Conservation (phyloP, 371 early-diverging fungal genomes). For the Mucor irregularis region DNA sequence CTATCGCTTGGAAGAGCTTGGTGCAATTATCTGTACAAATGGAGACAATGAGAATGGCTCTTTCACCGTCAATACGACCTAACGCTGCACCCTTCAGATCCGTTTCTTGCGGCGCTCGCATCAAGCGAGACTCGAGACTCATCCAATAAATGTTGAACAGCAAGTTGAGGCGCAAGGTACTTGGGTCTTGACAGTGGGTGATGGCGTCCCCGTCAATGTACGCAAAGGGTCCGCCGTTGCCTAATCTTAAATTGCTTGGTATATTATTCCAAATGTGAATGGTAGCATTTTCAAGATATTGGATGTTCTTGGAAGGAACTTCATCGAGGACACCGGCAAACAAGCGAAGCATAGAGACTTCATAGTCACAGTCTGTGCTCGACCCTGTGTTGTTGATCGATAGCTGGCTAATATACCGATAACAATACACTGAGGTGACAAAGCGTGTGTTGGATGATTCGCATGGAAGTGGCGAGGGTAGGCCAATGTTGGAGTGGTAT, state of each 20-base stretch:
- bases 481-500: slow-evolving; percentile 21
- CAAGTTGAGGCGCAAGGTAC: slow-evolving; percentile 27
- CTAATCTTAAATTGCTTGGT: slow-evolving; percentile 16
- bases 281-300: slow-evolving; percentile 23
- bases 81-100: slow-evolving; percentile 22
- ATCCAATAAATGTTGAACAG: slow-evolving; percentile 34
- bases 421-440: slow-evolving; percentile 2
- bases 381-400: slow-evolving; percentile 6
- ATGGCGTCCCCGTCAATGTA: slow-evolving; percentile 9
- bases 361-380: not conserved
- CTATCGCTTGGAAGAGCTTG: slow-evolving; percentile 19
- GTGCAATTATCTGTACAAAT: slow-evolving; percentile 37
- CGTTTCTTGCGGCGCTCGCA: slow-evolving; percentile 23
- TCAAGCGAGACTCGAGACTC: slow-evolving; percentile 22
- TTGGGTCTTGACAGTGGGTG: slow-evolving; percentile 8
- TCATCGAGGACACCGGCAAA: slow-evolving; percentile 24
- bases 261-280: slow-evolving; percentile 26
- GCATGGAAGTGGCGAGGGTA: slow-evolving; percentile 24
- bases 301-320: slow-evolving; percentile 16
- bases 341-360: slow-evolving; percentile 16
- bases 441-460: slow-evolving; percentile 9
- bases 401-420: slow-evolving; percentile 12
- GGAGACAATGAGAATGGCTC: slow-evolving; percentile 33
- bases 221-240: slow-evolving; percentile 17
- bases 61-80: slow-evolving; percentile 26